These are phyloP conservation scores for Quercus bicolor DNA, from an alignment of 306 rosid genomes.

Conservation along the genomic window DNA sequence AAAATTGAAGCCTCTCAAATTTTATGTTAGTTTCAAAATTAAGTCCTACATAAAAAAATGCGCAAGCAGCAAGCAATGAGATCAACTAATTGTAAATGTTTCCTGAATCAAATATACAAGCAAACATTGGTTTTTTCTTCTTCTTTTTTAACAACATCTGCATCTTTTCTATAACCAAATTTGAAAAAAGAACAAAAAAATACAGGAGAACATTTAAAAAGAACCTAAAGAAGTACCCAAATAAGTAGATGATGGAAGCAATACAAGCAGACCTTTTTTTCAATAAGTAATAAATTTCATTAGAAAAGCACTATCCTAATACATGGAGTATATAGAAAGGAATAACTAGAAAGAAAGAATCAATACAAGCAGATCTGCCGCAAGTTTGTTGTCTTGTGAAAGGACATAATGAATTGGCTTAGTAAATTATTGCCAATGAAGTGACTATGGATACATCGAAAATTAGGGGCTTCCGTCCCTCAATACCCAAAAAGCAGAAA, in stretches of 20 bases:
- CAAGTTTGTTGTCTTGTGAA: not conserved
- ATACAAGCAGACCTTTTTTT: not conserved
- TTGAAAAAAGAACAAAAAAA: too few species aligned
- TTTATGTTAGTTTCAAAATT: not conserved
- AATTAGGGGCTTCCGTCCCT: not conserved
- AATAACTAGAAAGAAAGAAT: not conserved
- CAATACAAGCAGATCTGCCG: not conserved
- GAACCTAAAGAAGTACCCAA: not conserved
- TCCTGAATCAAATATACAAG: not conserved
- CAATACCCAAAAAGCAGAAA: not conserved
- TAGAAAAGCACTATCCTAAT: not conserved
- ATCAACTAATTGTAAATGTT: not conserved
- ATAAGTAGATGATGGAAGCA: not conserved
- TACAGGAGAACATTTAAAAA: too few species aligned
- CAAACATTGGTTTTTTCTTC: not conserved
- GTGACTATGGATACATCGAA: not conserved
- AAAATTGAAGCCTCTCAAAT: not conserved
- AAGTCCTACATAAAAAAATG: not conserved
- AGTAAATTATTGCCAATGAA: not conserved
- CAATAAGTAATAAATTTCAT: not conserved
- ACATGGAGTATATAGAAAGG: not conserved
- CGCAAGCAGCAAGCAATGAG: not conserved
- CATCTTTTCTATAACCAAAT: not conserved
- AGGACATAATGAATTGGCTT: not conserved
- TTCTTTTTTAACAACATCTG: not conserved